A percentile compares a stretch with the other conserved stretches of the same genome.
phyloP scores from a whole-genome alignment of 2,329 filamentous ascomycete species.

The Pseudocercospora eumusae region DNA sequence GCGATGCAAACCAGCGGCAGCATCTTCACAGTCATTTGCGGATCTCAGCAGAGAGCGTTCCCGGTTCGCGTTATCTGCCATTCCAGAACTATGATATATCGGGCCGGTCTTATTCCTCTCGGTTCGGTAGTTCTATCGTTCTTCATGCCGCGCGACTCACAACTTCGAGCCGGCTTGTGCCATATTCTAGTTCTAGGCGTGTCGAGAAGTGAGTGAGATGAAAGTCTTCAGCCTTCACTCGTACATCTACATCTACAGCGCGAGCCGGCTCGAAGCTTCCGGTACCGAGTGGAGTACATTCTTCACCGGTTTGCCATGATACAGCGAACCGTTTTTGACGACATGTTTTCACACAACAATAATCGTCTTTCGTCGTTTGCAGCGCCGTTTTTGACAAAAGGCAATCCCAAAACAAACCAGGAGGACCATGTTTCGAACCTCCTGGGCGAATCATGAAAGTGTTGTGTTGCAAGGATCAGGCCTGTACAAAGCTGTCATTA shows the following conservation, averaged over 20 bases:
- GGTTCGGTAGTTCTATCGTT: not conserved
- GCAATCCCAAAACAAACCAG: not conserved
- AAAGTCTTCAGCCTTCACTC: constrained; percentile 13
- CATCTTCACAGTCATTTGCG: constrained; percentile 26
- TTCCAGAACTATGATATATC: too few relatives aligned
- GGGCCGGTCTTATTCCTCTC: not conserved
- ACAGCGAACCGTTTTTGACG: too few relatives aligned
- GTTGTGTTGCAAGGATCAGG: not conserved
- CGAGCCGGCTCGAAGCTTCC: constrained; percentile 13
- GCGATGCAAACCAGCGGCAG: constrained; percentile 42
- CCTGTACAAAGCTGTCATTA: constrained; percentile 3
- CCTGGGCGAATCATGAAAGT: constrained; percentile 8
- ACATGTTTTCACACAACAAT: not conserved
- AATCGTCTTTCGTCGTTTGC: not conserved
- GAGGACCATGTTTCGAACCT: constrained; percentile 3
- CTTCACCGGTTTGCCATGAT: constrained; percentile 7
- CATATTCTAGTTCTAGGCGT: not conserved
- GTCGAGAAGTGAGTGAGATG: not conserved
- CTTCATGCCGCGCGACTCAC: not conserved
- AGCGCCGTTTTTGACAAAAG: not conserved
- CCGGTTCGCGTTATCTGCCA: constrained; percentile 18
- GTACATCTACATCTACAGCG: constrained; percentile 19
- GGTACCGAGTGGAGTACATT: constrained; percentile 7
- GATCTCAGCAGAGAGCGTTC: constrained; percentile 21
- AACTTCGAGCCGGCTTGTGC: not conserved